Conservation (phyloP, 805 yeast genomes). For the Starmerella gropengiesseri region DNA sequence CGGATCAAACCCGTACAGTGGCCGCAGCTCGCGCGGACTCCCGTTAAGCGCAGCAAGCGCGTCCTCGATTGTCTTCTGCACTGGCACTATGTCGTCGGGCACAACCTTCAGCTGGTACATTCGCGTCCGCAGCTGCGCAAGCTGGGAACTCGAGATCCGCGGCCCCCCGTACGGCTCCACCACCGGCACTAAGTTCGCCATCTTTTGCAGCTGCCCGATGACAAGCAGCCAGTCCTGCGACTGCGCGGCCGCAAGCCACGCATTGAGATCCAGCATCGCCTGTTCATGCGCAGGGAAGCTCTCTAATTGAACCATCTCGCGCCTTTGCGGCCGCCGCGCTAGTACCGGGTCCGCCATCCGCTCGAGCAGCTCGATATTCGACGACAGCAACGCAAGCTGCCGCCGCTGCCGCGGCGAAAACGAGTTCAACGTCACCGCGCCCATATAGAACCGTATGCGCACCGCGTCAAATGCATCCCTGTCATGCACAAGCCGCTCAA, state of each 20-base stretch:
- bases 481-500: neutral
- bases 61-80: conserved; percentile 10
- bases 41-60: conserved; percentile 2
- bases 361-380: neutral
- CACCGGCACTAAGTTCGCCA: neutral
- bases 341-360: conserved; percentile 8
- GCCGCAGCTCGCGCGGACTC: neutral
- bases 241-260: conserved; percentile 13
- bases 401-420: neutral
- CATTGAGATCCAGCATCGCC: conserved; percentile 4
- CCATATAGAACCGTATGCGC: neutral
- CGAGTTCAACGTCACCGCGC: neutral
- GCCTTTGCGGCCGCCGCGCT: conserved; percentile 6
- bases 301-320: neutral
- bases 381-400: conserved; percentile 1
- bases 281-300: neutral
- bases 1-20: conserved; percentile 11
- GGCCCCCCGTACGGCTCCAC: neutral
- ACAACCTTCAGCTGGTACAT: conserved; percentile 11
- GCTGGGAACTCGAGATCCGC: conserved; percentile 1
- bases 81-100: conserved; percentile 16
- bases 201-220: conserved; percentile 4
- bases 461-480: neutral
- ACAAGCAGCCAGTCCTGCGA: conserved; percentile 13
- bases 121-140: neutral